Base-by-base conservation (phyloP, 1,139 yeast species). In the Debaryomyces nepalensis region DNA sequence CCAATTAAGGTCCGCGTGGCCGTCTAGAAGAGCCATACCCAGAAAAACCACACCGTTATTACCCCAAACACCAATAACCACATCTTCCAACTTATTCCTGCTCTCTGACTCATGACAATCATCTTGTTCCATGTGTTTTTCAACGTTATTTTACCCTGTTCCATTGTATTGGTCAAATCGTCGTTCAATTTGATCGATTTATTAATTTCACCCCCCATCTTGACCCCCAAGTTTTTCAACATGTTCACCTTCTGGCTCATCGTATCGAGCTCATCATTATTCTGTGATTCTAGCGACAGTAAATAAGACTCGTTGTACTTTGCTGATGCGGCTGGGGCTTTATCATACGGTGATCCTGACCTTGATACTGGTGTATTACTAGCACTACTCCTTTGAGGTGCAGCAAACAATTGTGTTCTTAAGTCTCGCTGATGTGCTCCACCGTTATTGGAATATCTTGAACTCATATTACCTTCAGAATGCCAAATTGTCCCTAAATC, bases 201-300 rank as follows among this genome's bases (percentile, higher is more conserved):
- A 53, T 87, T 82, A 51, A 90, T 91, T 59, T 90, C 96, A 34
- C 80, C 81, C 3, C 97, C 97, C 85, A 91, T 90, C 50, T 72
- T 77, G 34, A 80, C 61, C 5, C 96, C 86, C 43, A 88, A 66
- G 46, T 78, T 81, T 63, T 88, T 90, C 48, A 91, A 69, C 54
- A 85, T 74, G 40, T 79, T 72, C 26, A 91, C 83, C 55, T 87
- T 87, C 42, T 81, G 79, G 35, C 82, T 75, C 82, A 91, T 84
- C 11, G 76, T 64, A 40, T 81, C 81, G 59, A 87, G 65, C 46
- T 88, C 90, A 31, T 85, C 90, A 49, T 88, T 88, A 54, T 85
- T 85, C 59, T 91, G 97, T 10, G 90, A 78, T 59, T 91, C 98
- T 40, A 90, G 67, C 36, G 89, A 81, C 69, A 84, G 71, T 55